Evolutionary conservation across 495 filamentous ascomycete species (phyloP), one percentile per base, ranked within the genome.

Genomic region (Tuber microsphaerosporum): DNA sequence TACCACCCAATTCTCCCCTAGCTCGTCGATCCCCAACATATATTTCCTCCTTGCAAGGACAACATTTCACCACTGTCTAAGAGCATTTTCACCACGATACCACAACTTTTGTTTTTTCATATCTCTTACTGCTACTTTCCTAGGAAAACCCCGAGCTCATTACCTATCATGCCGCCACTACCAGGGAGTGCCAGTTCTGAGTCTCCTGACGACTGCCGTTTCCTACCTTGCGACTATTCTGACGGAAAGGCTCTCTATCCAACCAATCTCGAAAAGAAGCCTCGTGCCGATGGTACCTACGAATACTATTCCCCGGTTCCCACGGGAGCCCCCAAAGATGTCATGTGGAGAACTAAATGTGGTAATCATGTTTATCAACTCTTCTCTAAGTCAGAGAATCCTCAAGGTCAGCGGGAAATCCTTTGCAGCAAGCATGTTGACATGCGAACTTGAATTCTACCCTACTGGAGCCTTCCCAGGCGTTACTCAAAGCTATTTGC

Each of bases 341-440:
- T 81, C 12, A 12, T 81, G 42, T 81, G 76, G 75, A 70, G 76
- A 26, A 44, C 69, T n/a, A 81, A 81, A 68, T 45, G 51, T 17
- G 80, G 79, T 9, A 78, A 81, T 31, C 70, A 39, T 17, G 44
- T 81, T 65, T 41, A 17, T 44, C 51, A 74, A 45, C 44, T 68
- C n/a, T 51, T 46, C 48, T 69, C 37, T 31, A 48, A 26, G 10
- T 14, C 12, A 37, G 8, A 51, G 68, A 48, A 22, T 37, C 4
- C 61, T 22, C 46, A 73, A 51, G 17, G n/a, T 48, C 42, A 34
- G 42, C 19, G 46, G 3, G 31, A 41, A 61, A 34, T 42, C 22
- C 42, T 45, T 44, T 46, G 26, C 22, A 44, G 20, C 12, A 22
- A 70, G n/a, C 8, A 44, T 61, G n/a, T 48, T n/a, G 20, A 70